Conservation (phyloP, 768 basidiomycete genomes). For the Paxillus rubicundulus region DNA sequence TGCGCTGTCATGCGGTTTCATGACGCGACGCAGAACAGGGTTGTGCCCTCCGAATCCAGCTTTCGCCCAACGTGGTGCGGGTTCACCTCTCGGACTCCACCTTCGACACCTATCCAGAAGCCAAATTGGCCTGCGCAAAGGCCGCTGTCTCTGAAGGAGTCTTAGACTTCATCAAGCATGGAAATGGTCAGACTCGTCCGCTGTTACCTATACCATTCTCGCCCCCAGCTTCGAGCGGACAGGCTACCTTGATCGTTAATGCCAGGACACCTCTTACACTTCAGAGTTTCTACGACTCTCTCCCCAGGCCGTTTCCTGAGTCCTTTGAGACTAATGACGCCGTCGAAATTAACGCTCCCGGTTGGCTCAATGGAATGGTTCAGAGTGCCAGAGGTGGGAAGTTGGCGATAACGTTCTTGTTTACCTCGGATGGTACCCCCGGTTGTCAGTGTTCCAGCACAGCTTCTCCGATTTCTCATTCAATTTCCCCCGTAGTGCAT, state of each 20-base stretch:
- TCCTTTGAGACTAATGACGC: conserved; percentile 44
- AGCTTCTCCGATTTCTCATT: conserved; percentile 1
- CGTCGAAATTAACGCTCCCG: conserved; percentile 51
- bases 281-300: conserved; percentile 59
- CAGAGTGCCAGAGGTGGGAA: conserved; percentile 53
- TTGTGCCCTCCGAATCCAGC: conserved; percentile 53
- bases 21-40: conserved; percentile 42
- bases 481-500: conserved; percentile 40
- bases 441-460: conserved; percentile 41
- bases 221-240: conserved; percentile 4
- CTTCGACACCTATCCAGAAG: conserved; percentile 41
- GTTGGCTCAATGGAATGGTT: conserved; percentile 50
- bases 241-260: conserved; percentile 1
- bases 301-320: conserved; percentile 65
- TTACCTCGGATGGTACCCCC: conserved; percentile 39
- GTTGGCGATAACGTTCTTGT: conserved; percentile 43
- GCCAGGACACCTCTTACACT: conserved; percentile 37
- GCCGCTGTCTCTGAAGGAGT: conserved; percentile 52
- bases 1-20: neutral
- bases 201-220: conserved; percentile 18
- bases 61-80: conserved; percentile 47
- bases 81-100: conserved; percentile 51
- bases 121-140: conserved; percentile 53
- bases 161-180: conserved; percentile 56
- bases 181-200: conserved; percentile 49